phyloP scores from a whole-genome alignment of 169 alveolate genomes.

The Eimeria necatrix region DNA sequence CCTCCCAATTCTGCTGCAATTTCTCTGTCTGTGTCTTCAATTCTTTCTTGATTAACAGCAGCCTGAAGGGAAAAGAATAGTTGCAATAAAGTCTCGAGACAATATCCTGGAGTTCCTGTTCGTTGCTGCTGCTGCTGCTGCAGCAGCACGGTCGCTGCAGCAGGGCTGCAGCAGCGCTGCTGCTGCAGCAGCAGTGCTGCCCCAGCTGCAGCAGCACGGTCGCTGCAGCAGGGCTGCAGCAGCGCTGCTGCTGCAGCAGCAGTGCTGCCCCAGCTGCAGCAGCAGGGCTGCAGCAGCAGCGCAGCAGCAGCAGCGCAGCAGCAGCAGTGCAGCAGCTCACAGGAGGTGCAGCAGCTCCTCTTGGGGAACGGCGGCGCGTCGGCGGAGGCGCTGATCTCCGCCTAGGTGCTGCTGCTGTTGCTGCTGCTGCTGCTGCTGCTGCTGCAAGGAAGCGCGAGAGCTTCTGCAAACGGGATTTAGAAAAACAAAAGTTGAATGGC shows the following conservation, averaged over 20 bases:
- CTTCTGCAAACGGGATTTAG: not conserved
- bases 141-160: too few relatives aligned
- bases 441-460: slow-evolving; percentile 3
- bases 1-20: slow-evolving; percentile 26
- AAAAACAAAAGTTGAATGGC: not conserved
- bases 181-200: not conserved
- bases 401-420: too few relatives aligned
- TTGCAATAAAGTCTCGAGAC: not conserved
- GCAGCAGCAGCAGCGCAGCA: too few relatives aligned
- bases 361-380: not conserved
- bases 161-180: not conserved
- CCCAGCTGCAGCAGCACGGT: not conserved
- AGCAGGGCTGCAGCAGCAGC: not conserved
- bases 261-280: not conserved
- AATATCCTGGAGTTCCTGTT: too few relatives aligned
- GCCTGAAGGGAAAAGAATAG: not conserved
- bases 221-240: not conserved
- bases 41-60: not conserved
- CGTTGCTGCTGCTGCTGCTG: too few relatives aligned
- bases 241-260: slow-evolving; percentile 13
- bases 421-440: not conserved
- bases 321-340: not conserved
- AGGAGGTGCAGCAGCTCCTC: not conserved
- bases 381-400: too few relatives aligned
- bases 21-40: slow-evolving; percentile 4